These are phyloP conservation scores for Auricularia sp. DNA, from an alignment of 768 basidiomycete species.

Conservation along the genomic window DNA sequence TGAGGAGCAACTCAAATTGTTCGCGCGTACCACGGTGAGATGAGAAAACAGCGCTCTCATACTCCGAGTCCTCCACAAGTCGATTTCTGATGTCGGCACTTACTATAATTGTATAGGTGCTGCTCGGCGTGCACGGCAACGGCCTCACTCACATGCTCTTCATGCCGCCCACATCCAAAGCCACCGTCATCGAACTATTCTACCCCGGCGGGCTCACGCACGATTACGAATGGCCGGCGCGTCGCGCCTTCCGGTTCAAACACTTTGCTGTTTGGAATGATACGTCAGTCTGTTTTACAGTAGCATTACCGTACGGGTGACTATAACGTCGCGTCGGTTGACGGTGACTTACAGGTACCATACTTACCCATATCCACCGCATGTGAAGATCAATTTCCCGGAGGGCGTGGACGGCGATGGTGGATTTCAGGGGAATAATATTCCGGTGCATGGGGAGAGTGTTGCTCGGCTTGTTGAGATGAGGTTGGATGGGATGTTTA, in stretches of 20 bases:
- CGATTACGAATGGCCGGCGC: slow-evolving; percentile 26
- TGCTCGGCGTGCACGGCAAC: slow-evolving; percentile 6
- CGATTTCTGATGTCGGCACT: too few relatives aligned
- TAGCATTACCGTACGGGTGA: not conserved
- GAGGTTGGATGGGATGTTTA: slow-evolving; percentile 32
- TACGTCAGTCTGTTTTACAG: slow-evolving; percentile 4
- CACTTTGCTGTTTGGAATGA: slow-evolving; percentile 29
- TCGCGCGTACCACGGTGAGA: slow-evolving; percentile 56
- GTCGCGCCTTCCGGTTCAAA: slow-evolving; percentile 21
- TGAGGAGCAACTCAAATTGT: slow-evolving; percentile 63
- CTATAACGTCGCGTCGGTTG: not conserved
- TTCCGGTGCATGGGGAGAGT: slow-evolving; percentile 61
- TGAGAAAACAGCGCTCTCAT: not conserved
- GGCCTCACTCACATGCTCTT: slow-evolving; percentile 21
- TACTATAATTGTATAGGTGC: not conserved
- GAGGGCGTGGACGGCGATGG: slow-evolving; percentile 34
- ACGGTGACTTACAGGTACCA: slow-evolving; percentile 19
- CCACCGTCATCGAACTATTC: slow-evolving; percentile 32
- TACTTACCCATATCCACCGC: slow-evolving; percentile 35
- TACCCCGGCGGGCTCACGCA: slow-evolving; percentile 27
- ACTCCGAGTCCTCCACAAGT: too few relatives aligned
- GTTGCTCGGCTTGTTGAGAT: slow-evolving; percentile 67
- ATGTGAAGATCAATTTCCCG: slow-evolving; percentile 46
- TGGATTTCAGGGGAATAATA: slow-evolving; percentile 61
- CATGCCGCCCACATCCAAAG: slow-evolving; percentile 25